Evolutionary conservation across 148 eudicot species (phyloP).

Genomic region (Cornus florida): DNA sequence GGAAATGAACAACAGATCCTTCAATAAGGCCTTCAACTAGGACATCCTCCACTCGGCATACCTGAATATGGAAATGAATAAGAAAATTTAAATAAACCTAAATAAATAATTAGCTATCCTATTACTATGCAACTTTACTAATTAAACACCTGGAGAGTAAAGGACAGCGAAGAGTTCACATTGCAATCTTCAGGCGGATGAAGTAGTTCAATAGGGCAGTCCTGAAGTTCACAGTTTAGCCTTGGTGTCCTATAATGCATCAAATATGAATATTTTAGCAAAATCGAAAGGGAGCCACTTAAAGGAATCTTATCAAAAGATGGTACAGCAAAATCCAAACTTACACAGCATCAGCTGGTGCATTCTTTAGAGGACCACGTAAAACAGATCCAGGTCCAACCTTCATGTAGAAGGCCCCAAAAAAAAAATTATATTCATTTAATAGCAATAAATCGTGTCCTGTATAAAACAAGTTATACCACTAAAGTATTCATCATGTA

Average conservation of each 20-base stretch:
- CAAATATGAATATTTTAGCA: constrained; percentile 11
- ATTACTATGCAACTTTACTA: background rate
- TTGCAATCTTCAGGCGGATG: constrained; percentile 99
- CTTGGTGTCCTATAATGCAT: constrained; percentile 59
- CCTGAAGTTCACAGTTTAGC: constrained; percentile 71
- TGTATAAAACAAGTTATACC: too few relatives aligned
- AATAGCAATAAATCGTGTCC: background rate
- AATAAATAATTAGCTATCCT: background rate
- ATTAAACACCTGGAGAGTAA: constrained; percentile 81
- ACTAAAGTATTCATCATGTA: background rate
- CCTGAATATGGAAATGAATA: constrained; percentile 36
- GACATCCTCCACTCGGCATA: constrained; percentile 96
- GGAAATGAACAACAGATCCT: constrained; percentile 96
- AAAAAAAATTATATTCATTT: background rate
- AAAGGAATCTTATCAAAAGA: background rate
- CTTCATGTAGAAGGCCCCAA: constrained; percentile 35
- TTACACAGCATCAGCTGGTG: constrained; percentile 64
- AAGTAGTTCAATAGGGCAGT: constrained; percentile 81
- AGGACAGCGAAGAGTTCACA: constrained; percentile 83
- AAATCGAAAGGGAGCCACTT: background rate
- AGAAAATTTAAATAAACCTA: background rate
- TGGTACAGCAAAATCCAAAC: constrained; percentile 23
- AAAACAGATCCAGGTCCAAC: constrained; percentile 86
- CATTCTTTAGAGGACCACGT: constrained; percentile 79
- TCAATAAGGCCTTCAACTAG: constrained; percentile 75